Evolutionary conservation across 352 stramenopile species (phyloP).

Genomic region (Sclerospora graminicola): DNA sequence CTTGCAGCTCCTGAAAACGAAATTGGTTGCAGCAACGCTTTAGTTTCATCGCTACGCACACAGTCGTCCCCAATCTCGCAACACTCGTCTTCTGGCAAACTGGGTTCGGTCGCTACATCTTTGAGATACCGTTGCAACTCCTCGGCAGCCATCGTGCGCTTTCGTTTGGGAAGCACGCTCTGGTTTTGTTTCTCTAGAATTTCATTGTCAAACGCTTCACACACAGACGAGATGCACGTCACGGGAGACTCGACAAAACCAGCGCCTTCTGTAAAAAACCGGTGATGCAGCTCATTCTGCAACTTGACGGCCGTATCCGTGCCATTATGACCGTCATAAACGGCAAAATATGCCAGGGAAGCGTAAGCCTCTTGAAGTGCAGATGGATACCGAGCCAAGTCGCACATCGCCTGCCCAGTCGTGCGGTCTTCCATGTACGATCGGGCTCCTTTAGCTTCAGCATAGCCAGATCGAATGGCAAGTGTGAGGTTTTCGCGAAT

Average conservation of each 20-base stretch:
- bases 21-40: conserved; percentile 57
- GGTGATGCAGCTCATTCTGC: conserved; percentile 71
- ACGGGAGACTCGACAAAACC: conserved; percentile 42
- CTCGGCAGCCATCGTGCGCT: conserved; percentile 37
- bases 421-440: conserved; percentile 86
- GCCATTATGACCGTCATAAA: conserved; percentile 87
- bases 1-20: conserved; percentile 76
- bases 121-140: conserved; percentile 20
- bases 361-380: conserved; percentile 25
- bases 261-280: conserved; percentile 44
- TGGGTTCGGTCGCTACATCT: conserved; percentile 4
- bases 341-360: conserved; percentile 68
- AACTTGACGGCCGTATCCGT: conserved; percentile 66
- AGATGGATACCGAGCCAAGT: conserved; percentile 30
- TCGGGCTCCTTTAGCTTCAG: conserved; percentile 72
- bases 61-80: conserved; percentile 28
- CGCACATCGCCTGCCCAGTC: conserved; percentile 36
- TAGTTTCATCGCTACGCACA: conserved; percentile 31
- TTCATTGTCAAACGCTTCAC: conserved; percentile 56
- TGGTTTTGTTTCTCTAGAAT: conserved; percentile 70
- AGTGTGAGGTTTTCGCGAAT: conserved; percentile 72
- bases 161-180: conserved; percentile 54
- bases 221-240: conserved; percentile 42
- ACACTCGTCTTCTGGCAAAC: conserved; percentile 26
- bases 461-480: conserved; percentile 67